Evolutionary conservation across 2,329 filamentous ascomycete species (phyloP).

Genomic region (Triangularia verruculosa): DNA sequence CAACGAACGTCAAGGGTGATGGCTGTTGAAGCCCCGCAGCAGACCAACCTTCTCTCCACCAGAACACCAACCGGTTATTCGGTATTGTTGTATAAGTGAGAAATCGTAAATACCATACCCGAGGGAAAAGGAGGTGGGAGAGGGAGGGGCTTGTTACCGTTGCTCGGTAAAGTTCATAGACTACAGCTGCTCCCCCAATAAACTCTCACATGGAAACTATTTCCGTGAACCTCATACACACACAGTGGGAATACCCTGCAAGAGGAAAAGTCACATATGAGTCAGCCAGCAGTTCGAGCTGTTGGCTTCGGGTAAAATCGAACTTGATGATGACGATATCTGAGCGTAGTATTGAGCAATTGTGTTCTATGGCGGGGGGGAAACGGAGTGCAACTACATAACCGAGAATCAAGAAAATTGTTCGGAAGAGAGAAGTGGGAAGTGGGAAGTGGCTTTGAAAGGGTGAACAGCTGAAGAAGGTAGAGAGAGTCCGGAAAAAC

Average conservation of each 20-base stretch:
- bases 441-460: background rate
- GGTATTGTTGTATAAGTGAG: background rate
- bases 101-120: background rate
- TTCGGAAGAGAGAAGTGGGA: background rate
- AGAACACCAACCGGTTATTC: background rate
- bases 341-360: background rate
- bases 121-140: background rate
- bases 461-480: background rate
- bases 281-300: no score
- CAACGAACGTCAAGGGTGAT: background rate
- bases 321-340: background rate
- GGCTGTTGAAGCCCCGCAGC: background rate
- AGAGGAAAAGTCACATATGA: background rate
- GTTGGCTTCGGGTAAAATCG: background rate
- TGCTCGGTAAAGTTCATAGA: background rate
- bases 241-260: background rate
- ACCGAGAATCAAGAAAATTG: background rate
- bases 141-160: background rate
- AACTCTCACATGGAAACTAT: background rate
- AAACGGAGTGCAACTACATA: background rate
- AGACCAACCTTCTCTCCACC: background rate
- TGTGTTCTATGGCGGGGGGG: background rate
- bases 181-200: background rate
- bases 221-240: background rate
- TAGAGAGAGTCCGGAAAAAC: background rate